A percentile compares a stretch with the other conserved stretches of the same genome.
Conservation (phyloP, 495 filamentous ascomycete genomes). For the Tuber borchii region DNA sequence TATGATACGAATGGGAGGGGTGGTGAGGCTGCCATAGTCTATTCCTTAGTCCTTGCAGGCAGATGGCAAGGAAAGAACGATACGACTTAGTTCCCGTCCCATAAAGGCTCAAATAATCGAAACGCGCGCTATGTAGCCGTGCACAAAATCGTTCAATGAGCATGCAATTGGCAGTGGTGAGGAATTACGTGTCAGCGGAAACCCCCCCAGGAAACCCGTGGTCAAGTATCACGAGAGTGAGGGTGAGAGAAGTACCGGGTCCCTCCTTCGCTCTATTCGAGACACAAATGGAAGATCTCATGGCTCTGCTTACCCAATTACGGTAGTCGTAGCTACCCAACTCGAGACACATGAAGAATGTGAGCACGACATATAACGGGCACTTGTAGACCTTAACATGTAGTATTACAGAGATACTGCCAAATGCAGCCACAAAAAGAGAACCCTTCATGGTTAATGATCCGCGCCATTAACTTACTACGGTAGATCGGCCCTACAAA, state of each 20-base stretch:
- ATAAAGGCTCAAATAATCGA: neutral
- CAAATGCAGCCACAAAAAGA: neutral
- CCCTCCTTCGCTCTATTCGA: neutral
- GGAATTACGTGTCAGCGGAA: neutral
- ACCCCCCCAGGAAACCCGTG: neutral
- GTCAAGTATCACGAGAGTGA: neutral
- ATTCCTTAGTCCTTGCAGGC: neutral
- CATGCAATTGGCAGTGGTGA: neutral
- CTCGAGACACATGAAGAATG: neutral
- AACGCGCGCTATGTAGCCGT: neutral
- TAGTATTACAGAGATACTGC: neutral
- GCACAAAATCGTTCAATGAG: too few species aligned
- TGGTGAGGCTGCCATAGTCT: neutral
- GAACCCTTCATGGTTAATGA: neutral
- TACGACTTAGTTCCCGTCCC: neutral
- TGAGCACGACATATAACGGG: neutral
- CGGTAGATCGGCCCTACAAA: neutral
- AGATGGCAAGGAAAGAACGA: neutral
- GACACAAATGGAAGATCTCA: neutral
- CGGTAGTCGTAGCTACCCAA: neutral
- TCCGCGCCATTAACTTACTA: neutral
- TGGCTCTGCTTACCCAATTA: neutral
- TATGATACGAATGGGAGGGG: neutral
- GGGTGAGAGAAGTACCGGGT: neutral
- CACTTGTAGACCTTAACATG: neutral